phyloP scores from a whole-genome alignment of 169 alveolate species.

The Babesia gibsoni region DNA sequence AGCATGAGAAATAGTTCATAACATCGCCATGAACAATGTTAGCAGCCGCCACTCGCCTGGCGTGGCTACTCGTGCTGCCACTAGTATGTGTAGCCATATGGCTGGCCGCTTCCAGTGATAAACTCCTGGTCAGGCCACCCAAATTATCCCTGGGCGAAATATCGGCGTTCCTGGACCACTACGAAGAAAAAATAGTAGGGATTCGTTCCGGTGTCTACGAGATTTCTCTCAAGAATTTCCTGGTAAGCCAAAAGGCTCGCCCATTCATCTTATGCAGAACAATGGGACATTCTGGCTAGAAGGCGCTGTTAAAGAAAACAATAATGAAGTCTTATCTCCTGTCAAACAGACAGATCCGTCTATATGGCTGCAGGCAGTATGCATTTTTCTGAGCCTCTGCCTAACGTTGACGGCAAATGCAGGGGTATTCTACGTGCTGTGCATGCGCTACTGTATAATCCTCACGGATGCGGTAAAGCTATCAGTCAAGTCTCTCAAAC shows the following conservation, averaged over 20 bases:
- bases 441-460: conserved; percentile 27
- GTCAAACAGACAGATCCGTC: neutral
- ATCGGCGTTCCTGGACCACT: neutral
- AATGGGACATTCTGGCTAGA: neutral
- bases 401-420: neutral
- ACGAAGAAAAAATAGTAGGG: conserved; percentile 7
- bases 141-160: conserved; percentile 4
- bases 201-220: neutral
- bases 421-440: conserved; percentile 10
- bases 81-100: neutral
- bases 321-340: neutral
- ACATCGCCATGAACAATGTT: conserved; percentile 23
- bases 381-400: neutral
- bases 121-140: neutral
- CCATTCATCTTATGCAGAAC: neutral
- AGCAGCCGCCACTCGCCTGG: neutral
- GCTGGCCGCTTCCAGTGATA: neutral
- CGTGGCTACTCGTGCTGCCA: conserved; percentile 8
- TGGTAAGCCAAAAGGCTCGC: neutral
- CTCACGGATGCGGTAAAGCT: conserved; percentile 10
- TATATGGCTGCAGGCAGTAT: conserved; percentile 23
- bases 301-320: neutral
- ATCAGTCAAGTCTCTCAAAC: neutral
- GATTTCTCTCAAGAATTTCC: neutral
- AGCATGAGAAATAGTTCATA: too few relatives aligned